Conservation (phyloP, 2,329 filamentous ascomycete genomes). For the Ilyonectria sp. region DNA sequence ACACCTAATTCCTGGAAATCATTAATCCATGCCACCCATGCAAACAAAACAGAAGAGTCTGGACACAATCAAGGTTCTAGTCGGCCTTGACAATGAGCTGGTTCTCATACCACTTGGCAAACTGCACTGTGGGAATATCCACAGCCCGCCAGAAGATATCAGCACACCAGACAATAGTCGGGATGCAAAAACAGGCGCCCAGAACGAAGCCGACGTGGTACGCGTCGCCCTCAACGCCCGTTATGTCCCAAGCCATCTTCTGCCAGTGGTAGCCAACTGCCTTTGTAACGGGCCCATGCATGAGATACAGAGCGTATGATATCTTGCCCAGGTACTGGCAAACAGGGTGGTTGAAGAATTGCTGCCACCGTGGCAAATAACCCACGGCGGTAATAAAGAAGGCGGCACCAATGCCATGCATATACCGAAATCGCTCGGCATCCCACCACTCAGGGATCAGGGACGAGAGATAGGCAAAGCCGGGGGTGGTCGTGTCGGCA, state of each 20-base stretch:
- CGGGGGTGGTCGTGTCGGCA: conserved; percentile 64
- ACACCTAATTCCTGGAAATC: background rate
- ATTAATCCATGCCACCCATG: background rate
- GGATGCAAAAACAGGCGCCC: conserved; percentile 63
- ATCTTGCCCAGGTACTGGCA: conserved; percentile 74
- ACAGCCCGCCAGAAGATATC: conserved; percentile 51
- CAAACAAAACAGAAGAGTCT: background rate
- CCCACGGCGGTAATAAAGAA: conserved; percentile 67
- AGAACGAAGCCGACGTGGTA: conserved; percentile 65
- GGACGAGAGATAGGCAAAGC: conserved; percentile 64
- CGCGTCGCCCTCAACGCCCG: conserved; percentile 61
- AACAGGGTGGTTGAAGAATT: conserved; percentile 63
- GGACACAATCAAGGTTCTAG: conserved; percentile 26
- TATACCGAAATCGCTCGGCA: conserved; percentile 68
- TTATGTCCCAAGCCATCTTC: conserved; percentile 63
- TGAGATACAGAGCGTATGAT: conserved; percentile 73
- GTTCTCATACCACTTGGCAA: conserved; percentile 70
- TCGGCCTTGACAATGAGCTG: conserved; percentile 55
- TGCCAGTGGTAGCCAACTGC: conserved; percentile 67
- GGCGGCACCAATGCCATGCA: conserved; percentile 68
- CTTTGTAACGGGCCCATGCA: conserved; percentile 71
- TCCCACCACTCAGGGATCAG: conserved; percentile 66
- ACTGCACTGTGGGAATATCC: conserved; percentile 69
- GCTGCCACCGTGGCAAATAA: conserved; percentile 62
- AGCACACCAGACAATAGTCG: conserved; percentile 67